A percentile compares a stretch with the other conserved stretches of the same genome.
Conservation (phyloP, 345 rosid genomes). For the Pugionium dolabratum region DNA sequence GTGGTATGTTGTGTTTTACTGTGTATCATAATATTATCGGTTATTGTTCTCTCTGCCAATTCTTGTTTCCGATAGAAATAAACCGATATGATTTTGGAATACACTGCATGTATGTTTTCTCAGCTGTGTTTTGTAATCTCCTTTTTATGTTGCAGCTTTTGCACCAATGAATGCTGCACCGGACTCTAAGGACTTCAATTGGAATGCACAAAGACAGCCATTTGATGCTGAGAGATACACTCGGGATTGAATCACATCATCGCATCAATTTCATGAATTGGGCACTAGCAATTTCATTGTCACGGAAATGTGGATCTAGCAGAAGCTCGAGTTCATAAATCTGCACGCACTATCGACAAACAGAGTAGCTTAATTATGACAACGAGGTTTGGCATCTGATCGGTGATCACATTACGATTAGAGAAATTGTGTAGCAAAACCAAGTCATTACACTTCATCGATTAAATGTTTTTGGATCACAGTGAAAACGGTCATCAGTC, state of each 20-base stretch:
- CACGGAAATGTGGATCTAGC: neutral
- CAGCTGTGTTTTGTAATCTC: constrained; percentile 4
- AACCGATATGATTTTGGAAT: too few relatives aligned
- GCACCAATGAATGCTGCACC: constrained; percentile 66
- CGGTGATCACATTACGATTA: neutral
- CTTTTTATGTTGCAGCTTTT: constrained; percentile 57
- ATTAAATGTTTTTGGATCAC: neutral
- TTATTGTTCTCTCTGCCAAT: too few relatives aligned
- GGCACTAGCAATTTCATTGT: neutral
- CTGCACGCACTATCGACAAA: neutral
- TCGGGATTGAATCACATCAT: constrained; percentile 22
- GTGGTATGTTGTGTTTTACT: neutral
- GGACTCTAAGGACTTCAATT: constrained; percentile 30
- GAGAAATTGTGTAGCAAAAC: neutral
- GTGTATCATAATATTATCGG: too few relatives aligned
- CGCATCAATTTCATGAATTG: neutral
- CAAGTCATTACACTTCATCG: neutral
- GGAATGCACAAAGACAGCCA: constrained; percentile 48
- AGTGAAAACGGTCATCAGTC: neutral
- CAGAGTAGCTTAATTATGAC: constrained; percentile 2
- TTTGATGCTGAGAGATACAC: constrained; percentile 59
- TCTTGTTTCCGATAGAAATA: too few relatives aligned
- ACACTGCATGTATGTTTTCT: neutral
- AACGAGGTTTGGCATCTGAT: neutral
- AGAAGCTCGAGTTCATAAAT: neutral